These are phyloP conservation scores for Ambispora gerdemannii DNA, from an alignment of 192 early-diverging fungal genomes.

Conservation along the genomic window DNA sequence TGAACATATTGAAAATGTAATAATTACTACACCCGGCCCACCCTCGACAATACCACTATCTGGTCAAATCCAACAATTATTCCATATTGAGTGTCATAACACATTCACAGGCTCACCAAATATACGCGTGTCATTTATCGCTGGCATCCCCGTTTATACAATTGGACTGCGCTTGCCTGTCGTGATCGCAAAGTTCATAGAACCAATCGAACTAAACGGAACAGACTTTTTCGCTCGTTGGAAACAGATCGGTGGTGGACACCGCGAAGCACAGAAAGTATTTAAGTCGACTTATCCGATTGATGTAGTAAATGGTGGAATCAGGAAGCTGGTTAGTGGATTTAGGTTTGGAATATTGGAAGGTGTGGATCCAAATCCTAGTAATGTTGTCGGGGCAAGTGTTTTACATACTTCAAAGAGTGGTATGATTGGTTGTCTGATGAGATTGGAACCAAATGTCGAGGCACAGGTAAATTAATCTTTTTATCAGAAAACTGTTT, in stretches of 20 bases:
- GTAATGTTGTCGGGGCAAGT: slow-evolving; percentile 86
- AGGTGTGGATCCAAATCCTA: slow-evolving; percentile 83
- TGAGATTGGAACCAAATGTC: slow-evolving; percentile 83
- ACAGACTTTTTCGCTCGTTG: slow-evolving; percentile 86
- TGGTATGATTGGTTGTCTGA: slow-evolving; percentile 88
- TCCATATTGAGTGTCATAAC: slow-evolving; percentile 73
- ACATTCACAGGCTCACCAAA: slow-evolving; percentile 58
- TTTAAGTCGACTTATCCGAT: slow-evolving; percentile 49
- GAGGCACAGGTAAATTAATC: slow-evolving; percentile 67
- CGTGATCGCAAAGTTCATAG: slow-evolving; percentile 81
- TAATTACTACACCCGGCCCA: slow-evolving; percentile 53
- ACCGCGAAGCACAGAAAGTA: slow-evolving; percentile 78
- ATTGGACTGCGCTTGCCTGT: slow-evolving; percentile 72
- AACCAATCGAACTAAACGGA: slow-evolving; percentile 71
- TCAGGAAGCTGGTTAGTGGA: slow-evolving; percentile 58
- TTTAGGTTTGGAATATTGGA: slow-evolving; percentile 74
- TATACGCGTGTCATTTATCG: slow-evolving; percentile 65
- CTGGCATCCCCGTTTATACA: slow-evolving; percentile 56
- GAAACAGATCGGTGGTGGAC: slow-evolving; percentile 91
- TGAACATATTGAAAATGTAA: slow-evolving; percentile 48
- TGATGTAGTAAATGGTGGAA: slow-evolving; percentile 49
- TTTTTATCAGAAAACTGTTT: slow-evolving; percentile 45
- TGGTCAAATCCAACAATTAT: slow-evolving; percentile 78
- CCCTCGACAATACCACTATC: slow-evolving; percentile 59
- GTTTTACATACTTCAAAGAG: slow-evolving; percentile 71